A percentile compares a stretch with the other conserved stretches of the same genome.
These are phyloP conservation scores for Paramecium caudatum DNA, from an alignment of 73 alveolate species.

Conservation along the genomic window DNA sequence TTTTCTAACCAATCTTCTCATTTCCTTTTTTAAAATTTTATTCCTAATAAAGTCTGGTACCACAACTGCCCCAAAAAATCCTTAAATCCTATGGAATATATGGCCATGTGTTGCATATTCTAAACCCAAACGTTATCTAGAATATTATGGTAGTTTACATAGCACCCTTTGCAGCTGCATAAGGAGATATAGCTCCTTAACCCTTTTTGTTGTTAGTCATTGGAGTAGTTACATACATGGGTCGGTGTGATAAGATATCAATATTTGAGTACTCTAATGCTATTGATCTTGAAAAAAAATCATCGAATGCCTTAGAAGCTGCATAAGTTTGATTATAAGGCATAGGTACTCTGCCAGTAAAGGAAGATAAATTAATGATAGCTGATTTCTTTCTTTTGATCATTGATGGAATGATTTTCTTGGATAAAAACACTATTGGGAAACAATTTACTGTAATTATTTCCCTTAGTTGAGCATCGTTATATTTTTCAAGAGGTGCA, in stretches of 20 bases:
- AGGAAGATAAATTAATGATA: conserved; percentile 67
- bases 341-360: conserved; percentile 70
- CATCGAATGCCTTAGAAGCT: conserved; percentile 76
- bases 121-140: conserved; percentile 63
- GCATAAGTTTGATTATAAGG: conserved; percentile 63
- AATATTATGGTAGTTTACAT: background rate
- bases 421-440: conserved; percentile 43
- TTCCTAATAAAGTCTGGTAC: conserved; percentile 4
- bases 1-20: conserved; percentile 47
- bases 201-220: conserved; percentile 50
- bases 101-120: conserved; percentile 68
- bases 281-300: conserved; percentile 60
- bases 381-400: conserved; percentile 68
- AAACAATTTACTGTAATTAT: conserved; percentile 57
- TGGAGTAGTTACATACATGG: conserved; percentile 49
- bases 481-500: conserved; percentile 32
- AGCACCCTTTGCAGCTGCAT: conserved; percentile 25
- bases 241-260: conserved; percentile 47
- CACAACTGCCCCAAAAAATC: conserved; percentile 28
- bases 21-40: background rate
- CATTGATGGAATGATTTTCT: background rate
- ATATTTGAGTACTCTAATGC: conserved; percentile 47
- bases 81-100: background rate
- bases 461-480: conserved; percentile 6
- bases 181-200: conserved; percentile 61